These are phyloP conservation scores for Beauveria sp. DNA, from an alignment of 2,329 filamentous ascomycete species.

Conservation along the genomic window DNA sequence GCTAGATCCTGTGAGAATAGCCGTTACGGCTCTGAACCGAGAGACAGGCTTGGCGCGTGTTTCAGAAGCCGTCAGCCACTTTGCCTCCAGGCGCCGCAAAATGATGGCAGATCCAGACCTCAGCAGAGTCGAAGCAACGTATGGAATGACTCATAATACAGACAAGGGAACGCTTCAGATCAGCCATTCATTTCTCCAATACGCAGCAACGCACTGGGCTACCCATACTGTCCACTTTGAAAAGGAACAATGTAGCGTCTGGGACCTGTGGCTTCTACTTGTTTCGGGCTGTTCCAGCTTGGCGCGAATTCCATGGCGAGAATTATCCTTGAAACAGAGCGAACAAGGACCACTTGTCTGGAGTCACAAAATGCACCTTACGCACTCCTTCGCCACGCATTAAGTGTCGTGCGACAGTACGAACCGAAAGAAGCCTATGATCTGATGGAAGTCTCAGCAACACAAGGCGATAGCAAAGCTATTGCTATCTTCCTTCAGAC, in stretches of 20 bases:
- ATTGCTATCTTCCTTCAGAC: neutral
- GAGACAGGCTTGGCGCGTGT: neutral
- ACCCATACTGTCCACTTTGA: neutral
- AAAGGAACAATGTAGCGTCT: neutral
- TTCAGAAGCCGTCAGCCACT: too few relatives aligned
- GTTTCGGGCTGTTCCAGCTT: neutral
- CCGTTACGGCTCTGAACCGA: neutral
- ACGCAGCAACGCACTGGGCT: neutral
- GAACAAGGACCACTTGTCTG: neutral
- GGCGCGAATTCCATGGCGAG: neutral
- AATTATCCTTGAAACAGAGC: neutral
- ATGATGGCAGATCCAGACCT: neutral
- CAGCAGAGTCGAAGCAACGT: neutral
- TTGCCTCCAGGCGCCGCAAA: neutral
- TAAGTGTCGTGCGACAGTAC: neutral
- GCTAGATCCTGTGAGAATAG: neutral
- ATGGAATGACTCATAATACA: too few relatives aligned
- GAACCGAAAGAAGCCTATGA: neutral
- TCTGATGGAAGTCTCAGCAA: neutral
- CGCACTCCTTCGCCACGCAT: neutral
- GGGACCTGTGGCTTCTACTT: neutral
- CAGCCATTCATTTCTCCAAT: neutral
- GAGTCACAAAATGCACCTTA: neutral
- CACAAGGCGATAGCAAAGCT: neutral
- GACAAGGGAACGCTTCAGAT: neutral